These are phyloP conservation scores for Phytophthora sp. DNA, from an alignment of 352 stramenopile genomes.

Conservation along the genomic window DNA sequence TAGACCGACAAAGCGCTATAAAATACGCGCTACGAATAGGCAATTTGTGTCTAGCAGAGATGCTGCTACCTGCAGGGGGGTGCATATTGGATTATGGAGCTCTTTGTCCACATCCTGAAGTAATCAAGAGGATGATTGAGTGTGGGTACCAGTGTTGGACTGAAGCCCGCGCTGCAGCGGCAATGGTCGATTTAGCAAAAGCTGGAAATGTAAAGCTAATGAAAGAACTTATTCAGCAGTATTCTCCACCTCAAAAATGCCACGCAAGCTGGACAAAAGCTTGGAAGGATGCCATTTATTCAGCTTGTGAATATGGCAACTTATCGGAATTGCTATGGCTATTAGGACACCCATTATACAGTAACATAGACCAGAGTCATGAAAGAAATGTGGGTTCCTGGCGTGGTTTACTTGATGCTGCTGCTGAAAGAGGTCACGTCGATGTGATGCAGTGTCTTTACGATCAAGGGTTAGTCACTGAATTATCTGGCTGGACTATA, in stretches of 20 bases:
- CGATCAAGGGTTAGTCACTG: neutral
- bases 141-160: neutral
- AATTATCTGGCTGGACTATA: neutral
- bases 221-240: neutral
- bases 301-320: neutral
- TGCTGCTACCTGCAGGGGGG: neutral
- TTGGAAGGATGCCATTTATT: neutral
- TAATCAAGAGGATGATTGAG: neutral
- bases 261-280: neutral
- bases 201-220: neutral
- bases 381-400: neutral
- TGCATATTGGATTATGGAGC: neutral
- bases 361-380: neutral
- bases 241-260: neutral
- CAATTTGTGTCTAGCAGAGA: neutral
- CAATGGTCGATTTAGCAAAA: neutral
- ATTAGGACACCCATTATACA: neutral
- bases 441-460: neutral
- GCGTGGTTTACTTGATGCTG: neutral
- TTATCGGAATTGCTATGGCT: neutral
- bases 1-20: neutral
- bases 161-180: neutral
- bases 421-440: neutral
- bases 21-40: neutral
- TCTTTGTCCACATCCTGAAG: neutral